Evolutionary conservation across 2,329 filamentous ascomycete species (phyloP).

Genomic region (Aciculosporium take): DNA sequence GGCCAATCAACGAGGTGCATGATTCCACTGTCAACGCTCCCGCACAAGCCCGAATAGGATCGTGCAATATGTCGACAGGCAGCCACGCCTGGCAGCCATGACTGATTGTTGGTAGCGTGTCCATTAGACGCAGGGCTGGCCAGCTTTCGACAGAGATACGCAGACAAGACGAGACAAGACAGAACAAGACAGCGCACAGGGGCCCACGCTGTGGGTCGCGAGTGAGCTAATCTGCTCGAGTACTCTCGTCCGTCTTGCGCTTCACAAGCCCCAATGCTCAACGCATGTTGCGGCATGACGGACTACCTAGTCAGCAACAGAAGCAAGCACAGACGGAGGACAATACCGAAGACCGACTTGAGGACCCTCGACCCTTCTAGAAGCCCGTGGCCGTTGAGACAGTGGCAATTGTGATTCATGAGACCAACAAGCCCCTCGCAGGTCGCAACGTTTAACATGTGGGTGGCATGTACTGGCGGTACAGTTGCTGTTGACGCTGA

Average conservation of each 20-base stretch:
- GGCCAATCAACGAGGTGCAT: slow-evolving; percentile 6
- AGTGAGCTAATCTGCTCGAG: slow-evolving; percentile 1
- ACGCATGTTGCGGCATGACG: slow-evolving; percentile 9
- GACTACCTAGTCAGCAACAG: slow-evolving; percentile 4
- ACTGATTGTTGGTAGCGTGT: slow-evolving; percentile 4
- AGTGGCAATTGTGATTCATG: neutral
- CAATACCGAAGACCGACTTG: slow-evolving; percentile 10
- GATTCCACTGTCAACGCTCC: slow-evolving; percentile 5
- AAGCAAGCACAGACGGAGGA: slow-evolving; percentile 18
- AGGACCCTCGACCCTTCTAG: slow-evolving; percentile 19
- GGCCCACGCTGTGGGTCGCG: slow-evolving; percentile 1
- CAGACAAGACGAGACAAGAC: slow-evolving; percentile 5
- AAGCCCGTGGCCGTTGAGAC: slow-evolving; percentile 14
- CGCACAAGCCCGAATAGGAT: neutral
- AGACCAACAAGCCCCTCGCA: neutral
- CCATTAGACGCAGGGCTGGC: neutral
- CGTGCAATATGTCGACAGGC: slow-evolving; percentile 4
- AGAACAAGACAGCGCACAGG: neutral
- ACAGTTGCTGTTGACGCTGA: too few species aligned
- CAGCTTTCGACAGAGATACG: slow-evolving; percentile 4
- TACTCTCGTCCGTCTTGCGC: neutral
- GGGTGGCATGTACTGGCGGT: too few species aligned
- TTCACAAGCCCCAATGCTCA: slow-evolving; percentile 8
- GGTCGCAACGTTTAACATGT: neutral
- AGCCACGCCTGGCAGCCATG: slow-evolving; percentile 3